Percentiles rank a stretch among this genome's conserved stretches.
These are phyloP conservation scores for Syncephalis plumigaleata DNA, from an alignment of 371 early-diverging fungal genomes.

Conservation along the genomic window DNA sequence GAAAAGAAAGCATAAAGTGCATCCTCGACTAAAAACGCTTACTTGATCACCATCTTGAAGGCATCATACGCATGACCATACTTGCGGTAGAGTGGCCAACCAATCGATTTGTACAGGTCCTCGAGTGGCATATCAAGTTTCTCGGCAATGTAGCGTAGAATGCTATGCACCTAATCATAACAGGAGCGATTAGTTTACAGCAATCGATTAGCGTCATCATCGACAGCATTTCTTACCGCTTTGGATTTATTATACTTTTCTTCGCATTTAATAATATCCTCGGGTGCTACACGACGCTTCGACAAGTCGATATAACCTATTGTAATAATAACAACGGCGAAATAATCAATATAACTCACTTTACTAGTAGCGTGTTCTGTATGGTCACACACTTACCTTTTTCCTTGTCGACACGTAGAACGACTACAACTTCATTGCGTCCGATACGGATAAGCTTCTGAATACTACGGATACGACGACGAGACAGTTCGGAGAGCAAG, in stretches of 20 bases:
- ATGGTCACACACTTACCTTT: slow-evolving; percentile 88
- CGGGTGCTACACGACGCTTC: slow-evolving; percentile 94
- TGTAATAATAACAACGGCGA: not conserved
- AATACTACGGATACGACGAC: slow-evolving; percentile 95
- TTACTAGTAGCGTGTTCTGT: too few species aligned
- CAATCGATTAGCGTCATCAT: not conserved
- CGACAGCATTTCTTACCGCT: slow-evolving; percentile 41
- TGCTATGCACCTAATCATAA: slow-evolving; percentile 31
- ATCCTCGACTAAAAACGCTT: too few species aligned
- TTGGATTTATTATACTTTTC: slow-evolving; percentile 95
- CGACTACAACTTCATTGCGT: slow-evolving; percentile 92
- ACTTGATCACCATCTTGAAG: slow-evolving; percentile 87
- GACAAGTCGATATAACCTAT: slow-evolving; percentile 97
- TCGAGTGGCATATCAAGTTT: slow-evolving; percentile 66
- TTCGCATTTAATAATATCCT: slow-evolving; percentile 87
- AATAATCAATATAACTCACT: too few species aligned
- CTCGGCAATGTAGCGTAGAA: slow-evolving; percentile 84
- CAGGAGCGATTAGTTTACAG: too few species aligned
- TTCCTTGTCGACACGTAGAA: slow-evolving; percentile 96
- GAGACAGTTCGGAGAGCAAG: slow-evolving; percentile 86
- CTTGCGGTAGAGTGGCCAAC: slow-evolving; percentile 96
- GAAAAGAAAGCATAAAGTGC: slow-evolving; percentile 1
- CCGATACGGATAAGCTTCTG: slow-evolving; percentile 97
- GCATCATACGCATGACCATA: slow-evolving; percentile 97
- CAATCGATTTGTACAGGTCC: slow-evolving; percentile 76